Conservation (phyloP, 108 stramenopile species). For the Parmales sp. region DNA sequence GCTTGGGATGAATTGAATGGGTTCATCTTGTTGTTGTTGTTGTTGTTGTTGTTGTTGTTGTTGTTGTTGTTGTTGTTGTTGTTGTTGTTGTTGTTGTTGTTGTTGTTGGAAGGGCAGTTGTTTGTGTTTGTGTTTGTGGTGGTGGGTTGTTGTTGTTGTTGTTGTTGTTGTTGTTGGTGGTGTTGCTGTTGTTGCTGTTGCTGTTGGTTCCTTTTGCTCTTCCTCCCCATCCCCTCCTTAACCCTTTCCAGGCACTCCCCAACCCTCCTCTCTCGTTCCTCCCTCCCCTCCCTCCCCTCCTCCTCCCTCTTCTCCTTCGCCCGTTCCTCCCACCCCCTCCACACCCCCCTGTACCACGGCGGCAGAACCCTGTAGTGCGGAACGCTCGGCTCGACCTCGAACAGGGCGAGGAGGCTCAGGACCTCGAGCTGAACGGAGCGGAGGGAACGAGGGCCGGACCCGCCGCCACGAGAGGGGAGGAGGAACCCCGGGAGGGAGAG, state of each 20-base stretch:
- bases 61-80: neutral
- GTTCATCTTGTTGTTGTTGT: neutral
- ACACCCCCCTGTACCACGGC: constrained; percentile 43
- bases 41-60: neutral
- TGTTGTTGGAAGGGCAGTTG: constrained; percentile 14
- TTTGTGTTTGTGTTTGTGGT: neutral
- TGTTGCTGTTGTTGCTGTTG: constrained; percentile 25
- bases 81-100: constrained; percentile 16
- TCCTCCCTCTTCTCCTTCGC: neutral
- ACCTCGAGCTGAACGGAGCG: constrained; percentile 28
- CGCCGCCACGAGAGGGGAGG: constrained; percentile 14
- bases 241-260: neutral
- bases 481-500: neutral
- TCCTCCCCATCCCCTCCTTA: neutral
- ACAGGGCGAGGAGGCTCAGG: constrained; percentile 47
- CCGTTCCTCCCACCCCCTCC: constrained; percentile 44
- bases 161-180: neutral
- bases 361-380: constrained; percentile 52
- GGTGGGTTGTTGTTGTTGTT: neutral
- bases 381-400: constrained; percentile 40
- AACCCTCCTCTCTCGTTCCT: neutral
- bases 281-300: neutral
- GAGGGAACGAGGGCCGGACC: neutral
- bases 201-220: constrained; percentile 18
- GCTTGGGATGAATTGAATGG: neutral